phyloP scores from a whole-genome alignment of 495 filamentous ascomycete genomes.

The Aspergillus coremiiformis region DNA sequence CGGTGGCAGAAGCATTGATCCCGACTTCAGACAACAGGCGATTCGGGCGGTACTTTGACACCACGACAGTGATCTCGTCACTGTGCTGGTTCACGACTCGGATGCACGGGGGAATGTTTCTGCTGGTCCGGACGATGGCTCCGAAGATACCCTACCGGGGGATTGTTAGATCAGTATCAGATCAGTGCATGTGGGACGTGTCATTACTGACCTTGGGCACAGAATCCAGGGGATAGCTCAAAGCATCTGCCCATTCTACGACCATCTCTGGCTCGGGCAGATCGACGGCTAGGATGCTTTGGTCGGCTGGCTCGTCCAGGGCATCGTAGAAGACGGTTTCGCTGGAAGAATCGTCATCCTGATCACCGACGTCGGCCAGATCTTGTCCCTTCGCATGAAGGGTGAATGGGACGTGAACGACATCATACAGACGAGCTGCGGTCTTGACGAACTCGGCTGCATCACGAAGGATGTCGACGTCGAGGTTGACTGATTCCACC shows the following conservation, averaged over 20 bases:
- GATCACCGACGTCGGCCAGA: not conserved
- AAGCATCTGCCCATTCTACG: not conserved
- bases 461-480: not conserved
- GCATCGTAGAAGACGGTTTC: not conserved
- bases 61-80: slow-evolving; percentile 6
- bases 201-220: not conserved
- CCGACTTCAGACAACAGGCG: not conserved
- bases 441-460: not conserved
- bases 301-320: not conserved
- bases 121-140: not conserved
- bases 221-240: not conserved
- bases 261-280: not conserved
- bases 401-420: not conserved
- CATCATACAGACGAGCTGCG: not conserved
- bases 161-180: not conserved
- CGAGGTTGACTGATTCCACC: not conserved
- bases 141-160: not conserved
- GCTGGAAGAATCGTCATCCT: not conserved
- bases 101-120: not conserved
- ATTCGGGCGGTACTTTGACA: slow-evolving; percentile 1
- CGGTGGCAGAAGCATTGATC: not conserved
- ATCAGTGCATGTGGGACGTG: not conserved
- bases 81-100: slow-evolving; percentile 2
- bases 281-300: not conserved
- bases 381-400: not conserved